Conservation (phyloP, 2,329 filamentous ascomycete genomes). For the Tolypocladium tundrense region DNA sequence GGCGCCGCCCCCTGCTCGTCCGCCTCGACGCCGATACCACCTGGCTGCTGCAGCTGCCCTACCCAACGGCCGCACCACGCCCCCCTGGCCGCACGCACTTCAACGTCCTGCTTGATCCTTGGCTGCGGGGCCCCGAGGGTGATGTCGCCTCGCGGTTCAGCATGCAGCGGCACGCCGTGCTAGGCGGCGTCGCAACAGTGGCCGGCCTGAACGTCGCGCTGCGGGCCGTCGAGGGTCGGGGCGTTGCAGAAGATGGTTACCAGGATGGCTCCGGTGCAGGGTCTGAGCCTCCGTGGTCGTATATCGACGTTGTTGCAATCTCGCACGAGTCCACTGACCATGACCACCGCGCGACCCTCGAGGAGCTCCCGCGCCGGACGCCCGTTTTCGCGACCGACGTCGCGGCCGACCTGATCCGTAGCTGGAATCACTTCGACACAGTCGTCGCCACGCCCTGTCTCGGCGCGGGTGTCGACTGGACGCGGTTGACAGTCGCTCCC, state of each 20-base stretch:
- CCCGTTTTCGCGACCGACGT: conserved; percentile 51
- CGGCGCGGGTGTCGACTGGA: conserved; percentile 11
- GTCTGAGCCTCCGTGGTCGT: neutral
- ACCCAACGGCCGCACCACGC: conserved; percentile 28
- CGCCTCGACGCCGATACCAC: conserved; percentile 59
- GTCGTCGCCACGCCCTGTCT: conserved; percentile 42
- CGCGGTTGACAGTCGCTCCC: conserved; percentile 9
- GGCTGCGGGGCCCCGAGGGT: conserved; percentile 51
- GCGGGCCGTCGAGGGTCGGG: conserved; percentile 31
- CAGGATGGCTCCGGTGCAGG: neutral
- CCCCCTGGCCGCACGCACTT: conserved; percentile 41
- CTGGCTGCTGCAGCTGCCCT: conserved; percentile 56
- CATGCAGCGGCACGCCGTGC: conserved; percentile 50
- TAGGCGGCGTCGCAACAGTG: conserved; percentile 43
- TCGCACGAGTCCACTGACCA: conserved; percentile 62
- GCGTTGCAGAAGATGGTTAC: conserved; percentile 3
- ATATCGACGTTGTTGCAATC: conserved; percentile 48
- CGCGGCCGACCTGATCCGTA: conserved; percentile 43
- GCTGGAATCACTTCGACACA: conserved; percentile 48
- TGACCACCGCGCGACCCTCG: conserved; percentile 51
- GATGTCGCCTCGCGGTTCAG: conserved; percentile 56
- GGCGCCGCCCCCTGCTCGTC: conserved; percentile 35
- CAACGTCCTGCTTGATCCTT: conserved; percentile 57
- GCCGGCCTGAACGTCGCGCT: conserved; percentile 43
- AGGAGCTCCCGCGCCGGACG: conserved; percentile 40